Evolutionary conservation across 495 filamentous ascomycete genomes (phyloP).

Genomic region (Mytilinidion resinicola): DNA sequence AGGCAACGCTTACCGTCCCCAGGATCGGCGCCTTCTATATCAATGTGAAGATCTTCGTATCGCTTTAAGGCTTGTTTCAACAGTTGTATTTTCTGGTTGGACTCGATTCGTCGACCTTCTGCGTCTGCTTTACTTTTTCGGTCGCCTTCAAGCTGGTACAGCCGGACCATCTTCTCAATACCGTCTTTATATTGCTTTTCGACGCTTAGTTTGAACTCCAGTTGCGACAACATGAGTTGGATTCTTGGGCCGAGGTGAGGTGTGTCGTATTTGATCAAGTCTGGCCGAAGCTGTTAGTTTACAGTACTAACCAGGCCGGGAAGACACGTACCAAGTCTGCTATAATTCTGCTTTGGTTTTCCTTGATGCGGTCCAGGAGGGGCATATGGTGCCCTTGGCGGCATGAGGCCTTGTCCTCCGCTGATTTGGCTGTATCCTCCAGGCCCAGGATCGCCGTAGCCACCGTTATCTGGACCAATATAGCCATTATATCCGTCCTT

Average conservation of each 20-base stretch:
- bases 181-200: conserved; percentile 99
- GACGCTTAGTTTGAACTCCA: conserved; percentile 98
- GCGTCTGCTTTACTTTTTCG: conserved; percentile 91
- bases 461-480: conserved; percentile 37
- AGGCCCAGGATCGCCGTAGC: conserved; percentile 49
- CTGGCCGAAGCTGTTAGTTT: conserved; percentile 41
- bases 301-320: background rate
- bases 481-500: conserved; percentile 45
- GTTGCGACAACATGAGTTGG: conserved; percentile 96
- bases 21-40: conserved; percentile 76
- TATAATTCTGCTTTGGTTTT: conserved; percentile 78
- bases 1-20: conserved; percentile 61
- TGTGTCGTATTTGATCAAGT: conserved; percentile 98
- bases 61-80: conserved; percentile 91
- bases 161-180: conserved; percentile 98
- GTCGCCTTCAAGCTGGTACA: conserved; percentile 98
- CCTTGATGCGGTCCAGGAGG: conserved; percentile 60
- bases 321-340: conserved; percentile 74
- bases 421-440: conserved; percentile 50
- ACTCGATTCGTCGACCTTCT: conserved; percentile 80
- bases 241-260: conserved; percentile 93
- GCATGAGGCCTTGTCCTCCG: conserved; percentile 64
- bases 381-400: conserved; percentile 71
- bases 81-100: conserved; percentile 94
- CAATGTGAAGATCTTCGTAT: conserved; percentile 96